Base-by-base conservation (phyloP, 768 basidiomycete genomes). In the Pisolithus orientalis region DNA sequence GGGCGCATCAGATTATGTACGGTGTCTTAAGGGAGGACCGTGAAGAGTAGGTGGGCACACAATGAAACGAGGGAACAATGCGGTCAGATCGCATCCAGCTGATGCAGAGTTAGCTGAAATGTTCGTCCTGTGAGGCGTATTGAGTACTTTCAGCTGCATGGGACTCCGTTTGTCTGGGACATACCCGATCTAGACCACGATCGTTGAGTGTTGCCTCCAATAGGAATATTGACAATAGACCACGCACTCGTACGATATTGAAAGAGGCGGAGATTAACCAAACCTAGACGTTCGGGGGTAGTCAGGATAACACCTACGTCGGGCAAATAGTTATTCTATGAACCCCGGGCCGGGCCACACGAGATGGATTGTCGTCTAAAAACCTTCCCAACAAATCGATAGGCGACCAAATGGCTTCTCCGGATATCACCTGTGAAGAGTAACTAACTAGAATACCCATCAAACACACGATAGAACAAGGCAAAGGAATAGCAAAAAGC, bases 371-470 rank as follows among this genome's bases (percentile, higher is more conserved):
- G 53, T 78, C 76, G 57, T 89, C 84, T 54, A 90, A 71, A 68
- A 89, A 88, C 59, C 70, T 79, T 47, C 75, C 78, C 47, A 90
- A 72, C 44, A 90, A 71, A 59, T 86, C 83, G 59, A 92, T 77
- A 3, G 87, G 87, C 2, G 82, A 82, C 90, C 88, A 91, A 49
- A 92, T 79, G 13, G 83, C 80, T 56, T 84, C 82, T 24, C 85
- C 87, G 59, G 85, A 91, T 57, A 91, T 84, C 13, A 82, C 76
- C 56, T 82, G 74, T 17, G 85, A 85, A 17, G 86, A 85, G 1
- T 88, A 90, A 51, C 83, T 83, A 56, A 93, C 88, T 48, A 90
- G 81, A 65, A 93, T 87, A 1, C 88, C 87, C 54, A 92, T 72
- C 68, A 92, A 85, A 60, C 82, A 83, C 59, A 88, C 83, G 49